Base-by-base conservation (phyloP, 73 alveolate genomes). In the Uronychia setigera region DNA sequence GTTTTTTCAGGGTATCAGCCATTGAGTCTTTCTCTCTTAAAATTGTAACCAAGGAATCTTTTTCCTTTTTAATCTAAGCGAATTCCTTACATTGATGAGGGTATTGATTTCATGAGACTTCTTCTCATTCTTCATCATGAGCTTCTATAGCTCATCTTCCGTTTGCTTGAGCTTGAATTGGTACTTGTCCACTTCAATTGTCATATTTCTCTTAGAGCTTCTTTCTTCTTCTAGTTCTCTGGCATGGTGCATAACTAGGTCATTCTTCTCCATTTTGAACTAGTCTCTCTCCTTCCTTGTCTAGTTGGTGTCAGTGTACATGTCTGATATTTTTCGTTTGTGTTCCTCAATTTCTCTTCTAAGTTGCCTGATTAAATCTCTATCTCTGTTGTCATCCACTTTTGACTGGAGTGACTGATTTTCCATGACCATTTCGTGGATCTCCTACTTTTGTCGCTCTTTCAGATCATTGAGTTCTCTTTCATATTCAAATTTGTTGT, bases 151-250 rank as follows among this genome's bases (percentile, higher is more conserved):
- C 31, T 88, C 89, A 60, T 88, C 94, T 79, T 88, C 94, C 31
- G 79, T 67, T 1, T 81, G 35, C 80, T 83, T 80, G 81, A 60
- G 58, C 35, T 77, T 74, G 83, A 82, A 91, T 76, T 82, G 81
- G 0, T 78, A 83, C 81, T 88, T 88, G 33, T 92, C 94, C 32
- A 46, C 75, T 0, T 88, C 91, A 32, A 79, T 84, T 32, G 46
- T 88, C 0, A 84, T 57, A 0, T 82, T 58, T 58, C 94, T 88
- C 33, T 84, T 80, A 59, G 13, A 26, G 78, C 86, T 88, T 57
- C 91, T 88, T 58, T 92, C 96, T n/a, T 81, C 92, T 78, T 92
- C 96, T 0, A 88, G 33, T 25, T 92, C 94, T 32, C 84, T 81
- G 31, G 83, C 85, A n/a, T 78, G 59, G 33, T 57, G 29, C 13